Evolutionary conservation across 2,329 filamentous ascomycete genomes (phyloP).

Genomic region (Apiospora marii): DNA sequence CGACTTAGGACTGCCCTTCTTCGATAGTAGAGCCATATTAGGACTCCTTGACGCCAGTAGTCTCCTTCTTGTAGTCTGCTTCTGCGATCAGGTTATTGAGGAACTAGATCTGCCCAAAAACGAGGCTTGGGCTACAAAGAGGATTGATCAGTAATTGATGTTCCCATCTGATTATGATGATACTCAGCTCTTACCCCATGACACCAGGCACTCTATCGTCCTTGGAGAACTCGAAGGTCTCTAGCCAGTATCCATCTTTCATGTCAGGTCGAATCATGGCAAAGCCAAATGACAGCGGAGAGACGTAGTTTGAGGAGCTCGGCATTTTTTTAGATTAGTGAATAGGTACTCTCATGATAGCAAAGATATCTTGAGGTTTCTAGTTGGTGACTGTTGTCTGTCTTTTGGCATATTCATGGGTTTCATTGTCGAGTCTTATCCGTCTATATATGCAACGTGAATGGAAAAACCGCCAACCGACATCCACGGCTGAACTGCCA

Average conservation of each 20-base stretch:
- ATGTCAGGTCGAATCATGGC: not conserved
- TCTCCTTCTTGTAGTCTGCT: not conserved
- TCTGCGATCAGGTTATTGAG: not conserved
- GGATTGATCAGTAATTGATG: not conserved
- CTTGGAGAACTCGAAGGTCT: conserved; percentile 4
- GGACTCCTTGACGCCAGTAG: not conserved
- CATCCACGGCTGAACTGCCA: not conserved
- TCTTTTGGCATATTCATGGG: not conserved
- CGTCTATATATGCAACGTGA: not conserved
- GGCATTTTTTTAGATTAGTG: not conserved
- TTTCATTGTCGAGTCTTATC: not conserved
- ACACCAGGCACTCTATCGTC: not conserved
- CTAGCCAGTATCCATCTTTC: conserved; percentile 15
- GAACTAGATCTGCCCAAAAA: not conserved
- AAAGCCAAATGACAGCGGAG: not conserved
- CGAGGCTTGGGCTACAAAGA: not conserved
- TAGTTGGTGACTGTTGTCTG: not conserved
- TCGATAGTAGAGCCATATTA: not conserved
- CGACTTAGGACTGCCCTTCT: not conserved
- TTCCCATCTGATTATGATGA: not conserved
- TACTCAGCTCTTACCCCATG: not conserved
- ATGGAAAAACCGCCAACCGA: too few species aligned
- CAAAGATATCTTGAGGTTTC: not conserved
- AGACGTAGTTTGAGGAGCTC: not conserved
- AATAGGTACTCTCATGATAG: not conserved